A percentile compares a stretch with the other conserved stretches of the same genome.
phyloP scores from a whole-genome alignment of 805 yeast species.

The Candida argentea region DNA sequence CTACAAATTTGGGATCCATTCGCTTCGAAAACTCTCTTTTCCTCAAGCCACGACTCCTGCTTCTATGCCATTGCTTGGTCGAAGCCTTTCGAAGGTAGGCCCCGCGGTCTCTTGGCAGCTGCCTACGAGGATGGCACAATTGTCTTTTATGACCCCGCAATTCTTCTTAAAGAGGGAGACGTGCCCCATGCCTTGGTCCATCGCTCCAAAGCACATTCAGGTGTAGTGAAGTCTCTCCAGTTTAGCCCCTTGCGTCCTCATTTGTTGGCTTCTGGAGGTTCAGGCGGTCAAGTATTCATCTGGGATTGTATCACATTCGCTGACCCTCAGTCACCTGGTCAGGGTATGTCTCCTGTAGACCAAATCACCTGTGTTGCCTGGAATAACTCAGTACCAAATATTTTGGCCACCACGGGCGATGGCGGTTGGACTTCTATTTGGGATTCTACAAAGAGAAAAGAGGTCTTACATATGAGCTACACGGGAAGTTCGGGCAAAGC shows the following conservation, averaged over 20 bases:
- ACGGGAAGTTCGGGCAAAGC: slow-evolving; percentile 49
- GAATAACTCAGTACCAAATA: slow-evolving; percentile 77
- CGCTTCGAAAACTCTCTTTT: slow-evolving; percentile 22
- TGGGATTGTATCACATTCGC: slow-evolving; percentile 74
- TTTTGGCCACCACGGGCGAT: slow-evolving; percentile 82
- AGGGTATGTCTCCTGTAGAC: slow-evolving; percentile 69
- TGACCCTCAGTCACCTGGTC: slow-evolving; percentile 62
- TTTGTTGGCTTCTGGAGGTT: slow-evolving; percentile 77
- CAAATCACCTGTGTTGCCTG: slow-evolving; percentile 77
- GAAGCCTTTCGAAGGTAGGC: slow-evolving; percentile 36
- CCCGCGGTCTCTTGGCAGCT: slow-evolving; percentile 63
- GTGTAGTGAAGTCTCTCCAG: slow-evolving; percentile 60
- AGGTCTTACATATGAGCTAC: slow-evolving; percentile 77
- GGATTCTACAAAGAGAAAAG: slow-evolving; percentile 84
- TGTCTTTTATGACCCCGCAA: slow-evolving; percentile 65
- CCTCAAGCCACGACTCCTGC: slow-evolving; percentile 24
- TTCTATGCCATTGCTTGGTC: slow-evolving; percentile 87
- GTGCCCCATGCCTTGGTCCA: slow-evolving; percentile 36
- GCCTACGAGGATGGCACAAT: slow-evolving; percentile 79
- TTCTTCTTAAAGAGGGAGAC: slow-evolving; percentile 33
- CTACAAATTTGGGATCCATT: slow-evolving; percentile 73
- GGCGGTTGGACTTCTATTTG: slow-evolving; percentile 85
- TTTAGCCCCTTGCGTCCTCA: slow-evolving; percentile 70
- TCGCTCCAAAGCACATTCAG: slow-evolving; percentile 49
- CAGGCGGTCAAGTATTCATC: slow-evolving; percentile 77